Base-by-base conservation (phyloP, 139 green algal species). In the Astrephomene gubernaculifera region DNA sequence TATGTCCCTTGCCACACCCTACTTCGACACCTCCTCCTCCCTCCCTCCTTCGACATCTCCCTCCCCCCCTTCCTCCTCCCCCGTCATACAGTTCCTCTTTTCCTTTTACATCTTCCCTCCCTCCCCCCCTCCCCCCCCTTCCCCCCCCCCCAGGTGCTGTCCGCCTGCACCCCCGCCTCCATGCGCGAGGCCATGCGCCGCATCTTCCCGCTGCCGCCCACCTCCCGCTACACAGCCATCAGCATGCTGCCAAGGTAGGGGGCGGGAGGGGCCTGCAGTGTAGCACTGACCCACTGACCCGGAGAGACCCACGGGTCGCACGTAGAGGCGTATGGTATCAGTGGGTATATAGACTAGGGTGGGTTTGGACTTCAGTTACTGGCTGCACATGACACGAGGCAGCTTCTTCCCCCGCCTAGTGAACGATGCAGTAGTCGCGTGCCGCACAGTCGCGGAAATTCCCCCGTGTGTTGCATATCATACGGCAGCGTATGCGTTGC, bases 181-280 rank as follows among this genome's bases (percentile, higher is more conserved):
- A 41, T 95, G 79, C 86, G 85, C 4, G 73, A 85, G 33, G 89
- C 90, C 22, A 70, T 95, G 67, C 63, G 76, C 29, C 78, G 81
- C 2, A 72, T 94, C 52, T 75, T 95, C 8, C 90, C 91, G 8
- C 22, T 81, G 52, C 88, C 89, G 7, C 85, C 85, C 81, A 86
- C 86, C 67, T 83, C 35, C 41, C 74, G 86, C n/a, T 92, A 91
- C 86, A 60, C 83, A 25, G 63, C 63, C 52, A 68, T 71, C 44
- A 44, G 27, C 41, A 73, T 69, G 67, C 52, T 85, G 36, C 54
- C 74, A 38, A 43, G 44, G n/a, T 65, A 35, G 22, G 49, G 43
- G 57, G 17, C 43, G 75, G 12, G n/a, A 43, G 17, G 29, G 54
- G 57, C 6, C 6, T 9, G 9, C 5, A 12, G 9, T 33, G 38